Percentiles rank a stretch among this genome's conserved stretches.
Evolutionary conservation across 139 green algal genomes (phyloP).

Genomic region (Asterochloris erici): DNA sequence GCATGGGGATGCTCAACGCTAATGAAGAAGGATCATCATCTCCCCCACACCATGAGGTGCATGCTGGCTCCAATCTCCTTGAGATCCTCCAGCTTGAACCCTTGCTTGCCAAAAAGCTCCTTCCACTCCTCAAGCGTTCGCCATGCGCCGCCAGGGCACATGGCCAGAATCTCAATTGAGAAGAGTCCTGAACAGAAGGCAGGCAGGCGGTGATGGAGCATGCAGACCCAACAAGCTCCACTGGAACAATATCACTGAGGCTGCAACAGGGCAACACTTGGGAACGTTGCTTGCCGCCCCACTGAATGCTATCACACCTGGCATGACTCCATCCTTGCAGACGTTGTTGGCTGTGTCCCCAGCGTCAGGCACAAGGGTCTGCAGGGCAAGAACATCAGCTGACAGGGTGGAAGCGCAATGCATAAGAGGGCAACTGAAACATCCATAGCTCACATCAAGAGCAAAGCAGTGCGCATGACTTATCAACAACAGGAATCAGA

Average conservation of each 20-base stretch:
- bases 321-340: slow-evolving; percentile 26
- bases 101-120: slow-evolving; percentile 25
- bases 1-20: no score
- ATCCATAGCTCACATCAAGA: neutral
- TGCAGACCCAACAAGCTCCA: neutral
- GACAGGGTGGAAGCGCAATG: no score
- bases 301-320: neutral
- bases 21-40: no score
- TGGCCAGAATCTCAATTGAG: slow-evolving; percentile 31
- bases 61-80: slow-evolving; percentile 34
- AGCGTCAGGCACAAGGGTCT: slow-evolving; percentile 33
- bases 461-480: no score
- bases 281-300: neutral
- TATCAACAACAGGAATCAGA: neutral
- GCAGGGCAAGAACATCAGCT: neutral
- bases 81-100: slow-evolving; percentile 43
- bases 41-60: slow-evolving; percentile 11
- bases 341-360: slow-evolving; percentile 24
- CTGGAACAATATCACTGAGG: neutral
- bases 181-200: slow-evolving; percentile 22
- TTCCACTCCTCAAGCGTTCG: slow-evolving; percentile 30
- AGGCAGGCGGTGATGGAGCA: neutral
- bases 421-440: no score
- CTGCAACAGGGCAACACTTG: neutral
- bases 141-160: slow-evolving; percentile 31